phyloP scores from a whole-genome alignment of 257 asterid species.

The Jacaranda mimosifolia region DNA sequence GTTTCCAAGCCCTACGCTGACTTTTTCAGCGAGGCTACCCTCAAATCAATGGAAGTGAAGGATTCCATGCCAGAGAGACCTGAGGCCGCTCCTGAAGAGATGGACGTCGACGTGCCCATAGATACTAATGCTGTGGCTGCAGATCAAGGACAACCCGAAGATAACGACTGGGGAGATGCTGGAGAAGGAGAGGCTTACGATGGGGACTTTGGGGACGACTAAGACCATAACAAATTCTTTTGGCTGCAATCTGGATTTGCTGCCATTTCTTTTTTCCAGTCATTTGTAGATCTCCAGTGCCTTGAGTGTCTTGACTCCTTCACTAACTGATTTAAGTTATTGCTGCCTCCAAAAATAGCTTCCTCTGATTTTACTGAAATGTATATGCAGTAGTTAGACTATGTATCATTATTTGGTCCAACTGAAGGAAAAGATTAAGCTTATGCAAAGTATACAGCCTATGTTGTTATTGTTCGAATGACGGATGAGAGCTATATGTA shows the following conservation, averaged over 20 bases:
- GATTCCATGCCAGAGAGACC: slow-evolving; percentile 37
- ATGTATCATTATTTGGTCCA: background rate
- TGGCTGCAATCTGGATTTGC: slow-evolving; percentile 1
- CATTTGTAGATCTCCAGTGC: background rate
- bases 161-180: slow-evolving; percentile 58
- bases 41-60: slow-evolving; percentile 53
- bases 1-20: slow-evolving; percentile 83
- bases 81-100: slow-evolving; percentile 46
- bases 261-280: background rate
- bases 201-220: slow-evolving; percentile 70
- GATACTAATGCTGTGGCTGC: slow-evolving; percentile 36
- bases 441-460: too few species aligned
- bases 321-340: background rate
- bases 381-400: background rate
- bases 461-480: too few species aligned
- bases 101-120: slow-evolving; percentile 44
- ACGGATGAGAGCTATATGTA: too few species aligned
- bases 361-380: slow-evolving; percentile 2
- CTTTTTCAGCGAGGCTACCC: slow-evolving; percentile 64
- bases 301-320: background rate
- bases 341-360: background rate
- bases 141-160: slow-evolving; percentile 53
- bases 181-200: slow-evolving; percentile 59
- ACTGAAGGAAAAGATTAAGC: background rate
- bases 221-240: slow-evolving; percentile 14